Evolutionary conservation across 331 rosid genomes (phyloP), one percentile per base, ranked within the genome.

Genomic region (Rhamnella rubrinervis): DNA sequence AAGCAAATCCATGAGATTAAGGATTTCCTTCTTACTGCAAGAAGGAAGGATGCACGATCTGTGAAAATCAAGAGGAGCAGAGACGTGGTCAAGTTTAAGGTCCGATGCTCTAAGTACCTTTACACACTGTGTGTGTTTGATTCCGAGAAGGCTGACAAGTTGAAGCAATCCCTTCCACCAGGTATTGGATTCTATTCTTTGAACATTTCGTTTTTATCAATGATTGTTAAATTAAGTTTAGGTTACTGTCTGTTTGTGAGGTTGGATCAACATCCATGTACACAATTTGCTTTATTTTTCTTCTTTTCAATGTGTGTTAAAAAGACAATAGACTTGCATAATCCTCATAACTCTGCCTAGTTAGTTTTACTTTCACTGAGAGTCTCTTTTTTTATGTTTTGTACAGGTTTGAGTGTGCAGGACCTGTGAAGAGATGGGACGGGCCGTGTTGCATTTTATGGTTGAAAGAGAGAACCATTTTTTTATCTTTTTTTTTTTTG

Each of bases 141-240:
- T 63, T 44, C 73, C 0, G 91, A 91, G 86, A 91, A 91, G 82
- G 96, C 93, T 6, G 85, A 88, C 73, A 91, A 88, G 72, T 82
- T 91, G 87, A 91, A 88, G 88, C 96, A 91, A 72, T 88, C 97
- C n/a, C 96, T 91, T 74, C 97, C 96, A 65, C 97, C 89, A 11
- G 78, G 84, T 80, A 44, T 4, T 41, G 20, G 9, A 53, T 53
- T n/a, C 8, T 53, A 4, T 15, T 7, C 4, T 31, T 37, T 11
- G 13, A 44, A 44, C 14, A 1, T 56, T 7, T 21, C 26, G 25
- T 26, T 13, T 13, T 5, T 13, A 10, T 47, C 17, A 11, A 10
- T 47, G 52, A 10, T 47, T 47, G 13, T 47, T 47, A 0, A 17
- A 10, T 16, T 8, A 47, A 15, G 52, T 47, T 51, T 52, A 16